Base-by-base conservation (phyloP, 169 alveolate species). In the Plasmodium billcollinsi region DNA sequence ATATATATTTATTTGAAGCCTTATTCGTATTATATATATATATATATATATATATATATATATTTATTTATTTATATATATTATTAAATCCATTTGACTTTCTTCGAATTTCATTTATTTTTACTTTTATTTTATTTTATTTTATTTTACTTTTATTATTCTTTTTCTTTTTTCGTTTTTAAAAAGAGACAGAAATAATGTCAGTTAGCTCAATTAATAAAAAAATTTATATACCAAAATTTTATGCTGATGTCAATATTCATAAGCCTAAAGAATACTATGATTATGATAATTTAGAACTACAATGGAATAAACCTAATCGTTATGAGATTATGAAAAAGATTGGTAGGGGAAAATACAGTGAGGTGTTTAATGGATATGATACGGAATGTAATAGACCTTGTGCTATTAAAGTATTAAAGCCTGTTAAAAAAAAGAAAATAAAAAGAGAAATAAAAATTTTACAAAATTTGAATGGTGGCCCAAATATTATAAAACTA, bases 291-390 rank as follows among this genome's bases (percentile, higher is more conserved):
- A 96, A 92, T 61, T 89, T 95, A 74, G 91, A 96, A 74, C 92
- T 98, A 15, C 96, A 95, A 61, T 97, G 99, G 99, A 96, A 95
- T 52, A 92, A 92, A 14, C 99, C 98, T 6, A 98, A 97, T 75
- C 94, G 97, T 83, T 98, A 98, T 89, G 99, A 98, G 91, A 96
- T 98, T 18, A 93, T 97, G 49, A 94, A 96, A 73, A 99, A 99
- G 95, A 96, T 99, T 21, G 99, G 99, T n/a, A 92, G 99, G 73
- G 99, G 99, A 20, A 98, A 98, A 93, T 99, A 98, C 95, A 98
- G 99, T 86, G 99, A 98, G 89, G 99, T 99, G 45, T 99, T 97
- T 94, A 98, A 97, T 73, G 99, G 99, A 43, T 95, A 94, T 43
- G 92, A 94, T 71, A 67, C 88, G 15, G 88, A 91, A 39, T 91